phyloP scores from a whole-genome alignment of 2,329 filamentous ascomycete genomes.

The Pestalotiopsis sp. region DNA sequence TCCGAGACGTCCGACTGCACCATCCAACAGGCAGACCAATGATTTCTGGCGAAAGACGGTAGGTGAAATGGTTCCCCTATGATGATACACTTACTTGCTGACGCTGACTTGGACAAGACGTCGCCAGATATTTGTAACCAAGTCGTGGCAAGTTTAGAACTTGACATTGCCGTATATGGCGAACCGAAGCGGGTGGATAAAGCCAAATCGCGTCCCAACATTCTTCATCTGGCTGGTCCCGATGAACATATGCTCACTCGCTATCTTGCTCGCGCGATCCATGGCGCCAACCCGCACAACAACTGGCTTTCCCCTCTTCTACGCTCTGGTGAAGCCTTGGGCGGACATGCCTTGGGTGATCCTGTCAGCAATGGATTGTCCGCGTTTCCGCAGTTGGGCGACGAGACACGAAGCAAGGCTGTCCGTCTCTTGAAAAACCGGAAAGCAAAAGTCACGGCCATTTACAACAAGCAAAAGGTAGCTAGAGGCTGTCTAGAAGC shows the following conservation, averaged over 20 bases:
- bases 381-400: neutral
- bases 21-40: too few relatives aligned
- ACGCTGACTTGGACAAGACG: neutral
- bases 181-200: neutral
- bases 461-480: neutral
- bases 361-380: neutral
- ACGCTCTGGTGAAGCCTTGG: too few relatives aligned
- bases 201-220: neutral
- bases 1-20: too few relatives aligned
- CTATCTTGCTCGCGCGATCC: neutral
- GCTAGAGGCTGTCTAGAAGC: neutral
- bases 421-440: neutral
- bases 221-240: neutral
- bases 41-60: neutral
- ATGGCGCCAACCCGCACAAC: neutral
- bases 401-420: neutral
- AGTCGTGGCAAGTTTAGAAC: neutral
- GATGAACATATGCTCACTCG: neutral
- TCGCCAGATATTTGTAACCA: neutral
- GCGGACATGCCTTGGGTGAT: neutral
- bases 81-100: neutral
- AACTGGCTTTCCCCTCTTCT: too few relatives aligned
- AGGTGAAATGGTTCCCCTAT: neutral
- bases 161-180: neutral
- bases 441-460: neutral